Base-by-base conservation (phyloP, 176 grass and related monocot genomes). In the Eragrostis nindensis region DNA sequence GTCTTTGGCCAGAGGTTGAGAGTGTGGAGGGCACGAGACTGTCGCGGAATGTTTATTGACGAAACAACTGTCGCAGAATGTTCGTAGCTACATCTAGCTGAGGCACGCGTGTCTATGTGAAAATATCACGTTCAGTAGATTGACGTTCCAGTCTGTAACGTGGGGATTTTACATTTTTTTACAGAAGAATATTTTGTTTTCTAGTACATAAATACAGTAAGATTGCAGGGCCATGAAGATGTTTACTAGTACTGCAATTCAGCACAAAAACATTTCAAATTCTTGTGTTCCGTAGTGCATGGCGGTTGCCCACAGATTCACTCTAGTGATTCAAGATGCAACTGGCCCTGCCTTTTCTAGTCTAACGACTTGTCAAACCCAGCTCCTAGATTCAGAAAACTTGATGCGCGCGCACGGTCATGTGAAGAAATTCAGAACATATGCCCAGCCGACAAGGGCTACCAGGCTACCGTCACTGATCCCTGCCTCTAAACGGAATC, bases 331-430 rank as follows among this genome's bases (percentile, higher is more conserved):
- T 36, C 4, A 36, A 1, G 7, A 24, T 57, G 40, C 60, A 77
- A 49, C 26, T 64, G 6, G 18, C 16, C 3, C 19, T 42, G 25
- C 42, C 42, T 64, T 64, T 47, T 8, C 74, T 5, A 49, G 14
- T 64, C 43, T 8, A 44, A 25, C 52, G 75, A 65, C 60, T 78
- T 65, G 61, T 78, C 75, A 52, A 79, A 79, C 45, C 62, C 43
- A 6, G 44, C 44, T 66, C 27, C 10, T 24, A 49, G 61, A 79
- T 67, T 79, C 21, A 67, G 62, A 11, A 65, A 76, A 67, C 10
- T 4, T 11, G 19, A 1, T 5, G 29, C 45, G 42, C 17, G 32
- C 16, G 47, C 74, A 29, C 36, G 5, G 22, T 15, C 19, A 18
- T 18, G 52, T 13, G 17, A 40, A 22, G 22, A 60, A 60, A 60